Evolutionary conservation across 2,329 filamentous ascomycete genomes (phyloP).

Genomic region (Alternaria ethzedia): DNA sequence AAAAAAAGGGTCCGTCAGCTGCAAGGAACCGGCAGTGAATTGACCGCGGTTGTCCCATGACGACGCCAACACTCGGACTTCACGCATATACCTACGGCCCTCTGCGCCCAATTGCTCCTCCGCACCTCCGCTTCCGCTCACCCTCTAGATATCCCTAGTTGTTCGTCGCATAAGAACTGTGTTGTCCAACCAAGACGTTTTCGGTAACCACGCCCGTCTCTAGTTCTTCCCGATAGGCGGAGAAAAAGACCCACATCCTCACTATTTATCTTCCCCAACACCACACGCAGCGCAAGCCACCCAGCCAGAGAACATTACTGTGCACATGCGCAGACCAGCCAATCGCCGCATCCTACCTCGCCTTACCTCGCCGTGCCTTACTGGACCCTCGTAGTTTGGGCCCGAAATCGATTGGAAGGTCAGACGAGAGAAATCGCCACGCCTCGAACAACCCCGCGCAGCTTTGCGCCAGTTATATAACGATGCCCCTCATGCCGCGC

Average conservation of each 20-base stretch:
- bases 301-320: slow-evolving; percentile 26
- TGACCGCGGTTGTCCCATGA: slow-evolving; percentile 7
- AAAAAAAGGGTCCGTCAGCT: slow-evolving; percentile 7
- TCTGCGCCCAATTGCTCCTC: slow-evolving; percentile 5
- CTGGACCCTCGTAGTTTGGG: slow-evolving; percentile 18
- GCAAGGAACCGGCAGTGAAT: slow-evolving; percentile 11
- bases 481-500: slow-evolving; percentile 32
- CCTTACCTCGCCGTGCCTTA: slow-evolving; percentile 8
- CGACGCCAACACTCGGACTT: slow-evolving; percentile 6
- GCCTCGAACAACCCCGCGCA: slow-evolving; percentile 27
- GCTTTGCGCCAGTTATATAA: slow-evolving; percentile 24
- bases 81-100: neutral
- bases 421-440: slow-evolving; percentile 23
- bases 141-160: slow-evolving; percentile 4
- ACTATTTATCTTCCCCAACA: slow-evolving; percentile 19
- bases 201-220: slow-evolving; percentile 23
- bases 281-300: slow-evolving; percentile 13
- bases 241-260: slow-evolving; percentile 25
- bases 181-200: slow-evolving; percentile 20
- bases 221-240: slow-evolving; percentile 20
- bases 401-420: slow-evolving; percentile 10
- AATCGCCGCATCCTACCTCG: slow-evolving; percentile 9
- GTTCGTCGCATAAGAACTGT: slow-evolving; percentile 12
- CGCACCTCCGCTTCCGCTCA: neutral
- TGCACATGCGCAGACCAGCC: slow-evolving; percentile 29